Evolutionary conservation across 139 green algal genomes (phyloP).

Genomic region (Eudorina sp.): DNA sequence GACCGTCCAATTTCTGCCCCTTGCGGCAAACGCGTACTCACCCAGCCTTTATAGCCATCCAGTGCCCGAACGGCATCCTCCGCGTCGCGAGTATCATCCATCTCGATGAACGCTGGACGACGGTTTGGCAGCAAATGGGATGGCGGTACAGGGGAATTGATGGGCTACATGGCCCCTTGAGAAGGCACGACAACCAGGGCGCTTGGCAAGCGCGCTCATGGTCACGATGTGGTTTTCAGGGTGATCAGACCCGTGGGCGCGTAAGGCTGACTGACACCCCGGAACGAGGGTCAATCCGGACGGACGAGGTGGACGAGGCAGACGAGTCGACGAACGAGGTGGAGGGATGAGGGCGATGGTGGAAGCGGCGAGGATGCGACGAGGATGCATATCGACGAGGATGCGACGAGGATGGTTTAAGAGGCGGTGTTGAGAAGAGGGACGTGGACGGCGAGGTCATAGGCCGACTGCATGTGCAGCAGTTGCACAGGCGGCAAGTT

Average conservation of each 20-base stretch:
- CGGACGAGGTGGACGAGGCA: no score
- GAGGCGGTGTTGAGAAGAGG: constrained; percentile 11
- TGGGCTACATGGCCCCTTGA: no score
- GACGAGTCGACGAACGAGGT: not conserved
- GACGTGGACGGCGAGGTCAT: not conserved
- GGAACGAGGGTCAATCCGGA: no score
- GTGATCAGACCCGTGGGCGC: no score
- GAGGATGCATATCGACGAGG: no score
- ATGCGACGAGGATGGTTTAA: not conserved
- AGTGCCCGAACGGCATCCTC: constrained; percentile 69
- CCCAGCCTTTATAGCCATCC: constrained; percentile 63
- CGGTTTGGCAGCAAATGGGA: no score
- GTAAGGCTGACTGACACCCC: no score
- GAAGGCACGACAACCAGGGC: no score
- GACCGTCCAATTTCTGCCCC: no score
- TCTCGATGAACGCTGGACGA: constrained; percentile 63
- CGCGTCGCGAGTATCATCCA: constrained; percentile 69
- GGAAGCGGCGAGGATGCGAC: not conserved
- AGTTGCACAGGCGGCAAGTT: not conserved
- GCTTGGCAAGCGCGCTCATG: no score
- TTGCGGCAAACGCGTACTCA: not conserved
- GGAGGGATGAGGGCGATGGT: not conserved
- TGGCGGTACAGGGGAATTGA: no score
- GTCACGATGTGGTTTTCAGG: no score
- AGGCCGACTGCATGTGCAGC: not conserved